Base-by-base conservation (phyloP, 2,329 filamentous ascomycete species). In the Arthrocladium fulminans region DNA sequence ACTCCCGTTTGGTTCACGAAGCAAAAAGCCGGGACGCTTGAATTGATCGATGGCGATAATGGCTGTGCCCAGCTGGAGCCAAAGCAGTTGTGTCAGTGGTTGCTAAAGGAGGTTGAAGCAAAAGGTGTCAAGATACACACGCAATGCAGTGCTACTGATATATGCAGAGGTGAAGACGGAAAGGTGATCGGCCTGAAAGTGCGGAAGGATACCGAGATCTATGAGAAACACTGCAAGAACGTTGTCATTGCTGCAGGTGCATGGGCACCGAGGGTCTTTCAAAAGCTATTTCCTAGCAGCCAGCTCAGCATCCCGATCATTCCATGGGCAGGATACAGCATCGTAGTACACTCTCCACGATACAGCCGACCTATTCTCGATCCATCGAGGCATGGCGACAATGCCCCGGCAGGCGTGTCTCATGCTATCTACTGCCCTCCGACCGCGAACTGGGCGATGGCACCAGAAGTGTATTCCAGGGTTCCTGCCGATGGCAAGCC, bases 381-480 rank as follows among this genome's bases (percentile, higher is more conserved):
- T 39, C 42, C 44, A 1, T 10, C 34, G 12, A 32, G 34, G 5
- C 44, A 47, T 32, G 9, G 20, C 17, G 30, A 41, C 10, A n/a
- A 41, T 22, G 52, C 35, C 4, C 13, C 23, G 7, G 37, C 22
- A 8, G 45, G 24, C 20, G 22, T 34, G 15, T 6, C 59, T 61
- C 81, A 88, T 61, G 81, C 84, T 1, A 65, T 90, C 2, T 89
- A 86, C 59, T 79, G 80, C 2, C 77, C 75, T 2, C 73, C 79
- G 49, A 68, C 67, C 1, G 58, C 66, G 0, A 66, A 66, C 10
- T 66, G 62, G 2, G 73, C 51, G 0, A 87, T 83, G 63, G 80
- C 78, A 2, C 83, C 84, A 0, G 86, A 89, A 63, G 70, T 86
- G 9, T 88, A 86, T 63, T 79, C 80, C 1, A 72, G 86, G 9